Conservation (phyloP, 441 rosid species). For the Monsonia emarginata region DNA sequence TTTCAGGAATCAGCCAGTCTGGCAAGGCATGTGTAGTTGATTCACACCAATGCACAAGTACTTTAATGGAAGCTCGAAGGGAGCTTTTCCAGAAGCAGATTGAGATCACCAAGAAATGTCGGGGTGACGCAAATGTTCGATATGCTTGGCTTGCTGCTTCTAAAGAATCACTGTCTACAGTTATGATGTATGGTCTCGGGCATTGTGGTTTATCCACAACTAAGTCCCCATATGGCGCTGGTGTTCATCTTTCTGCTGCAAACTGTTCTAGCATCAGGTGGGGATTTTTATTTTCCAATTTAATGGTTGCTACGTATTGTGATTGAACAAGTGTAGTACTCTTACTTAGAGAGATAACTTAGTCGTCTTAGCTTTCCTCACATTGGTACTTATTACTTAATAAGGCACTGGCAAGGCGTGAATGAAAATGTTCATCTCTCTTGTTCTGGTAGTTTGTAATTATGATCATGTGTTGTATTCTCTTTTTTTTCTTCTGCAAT, state of each 20-base stretch:
- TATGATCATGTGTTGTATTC: neutral
- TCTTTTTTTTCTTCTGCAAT: neutral
- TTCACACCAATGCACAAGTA: conserved; percentile 37
- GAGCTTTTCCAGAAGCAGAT: conserved; percentile 70
- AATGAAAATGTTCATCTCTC: neutral
- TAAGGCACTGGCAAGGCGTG: neutral
- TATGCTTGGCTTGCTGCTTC: conserved; percentile 87
- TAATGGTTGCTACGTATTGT: neutral
- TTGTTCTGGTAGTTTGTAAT: conserved; percentile 1
- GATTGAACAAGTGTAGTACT: neutral
- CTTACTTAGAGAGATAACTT: neutral
- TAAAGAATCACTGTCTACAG: conserved; percentile 32
- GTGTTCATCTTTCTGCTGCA: conserved; percentile 68
- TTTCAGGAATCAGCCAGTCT: conserved; percentile 35
- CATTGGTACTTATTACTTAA: neutral
- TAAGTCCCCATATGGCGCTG: conserved; percentile 54
- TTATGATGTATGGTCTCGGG: conserved; percentile 55
- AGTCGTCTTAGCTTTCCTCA: neutral
- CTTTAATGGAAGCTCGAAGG: conserved; percentile 36
- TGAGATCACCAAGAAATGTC: conserved; percentile 50
- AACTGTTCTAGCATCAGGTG: conserved; percentile 57
- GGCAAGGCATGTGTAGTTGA: conserved; percentile 37
- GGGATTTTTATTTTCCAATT: conserved; percentile 4
- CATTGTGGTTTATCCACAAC: conserved; percentile 42
- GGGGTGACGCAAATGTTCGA: conserved; percentile 70